Evolutionary conservation across 768 basidiomycete genomes (phyloP).

Genomic region (Leccinum subtestaceum): DNA sequence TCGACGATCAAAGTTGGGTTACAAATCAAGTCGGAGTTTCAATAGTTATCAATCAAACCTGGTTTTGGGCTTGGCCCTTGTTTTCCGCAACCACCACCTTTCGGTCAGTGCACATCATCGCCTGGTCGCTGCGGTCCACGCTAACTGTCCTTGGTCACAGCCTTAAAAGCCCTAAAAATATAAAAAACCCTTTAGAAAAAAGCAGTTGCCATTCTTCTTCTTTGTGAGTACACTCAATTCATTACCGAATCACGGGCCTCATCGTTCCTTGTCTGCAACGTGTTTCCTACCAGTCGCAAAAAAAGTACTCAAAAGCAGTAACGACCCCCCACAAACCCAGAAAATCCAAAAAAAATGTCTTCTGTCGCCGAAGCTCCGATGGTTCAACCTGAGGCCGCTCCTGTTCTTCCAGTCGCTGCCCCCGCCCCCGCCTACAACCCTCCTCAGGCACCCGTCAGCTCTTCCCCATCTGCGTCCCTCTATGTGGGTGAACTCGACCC

Average conservation of each 20-base stretch:
- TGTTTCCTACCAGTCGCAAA: slow-evolving; percentile 46
- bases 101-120: slow-evolving; percentile 42
- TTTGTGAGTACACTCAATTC: slow-evolving; percentile 47
- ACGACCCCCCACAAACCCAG: slow-evolving; percentile 69
- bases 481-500: slow-evolving; percentile 99
- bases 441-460: slow-evolving; percentile 47
- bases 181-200: slow-evolving; percentile 66
- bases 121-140: slow-evolving; percentile 8
- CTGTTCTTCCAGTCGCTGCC: slow-evolving; percentile 32
- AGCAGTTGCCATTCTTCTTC: slow-evolving; percentile 75
- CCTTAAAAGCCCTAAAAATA: slow-evolving; percentile 56
- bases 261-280: slow-evolving; percentile 12
- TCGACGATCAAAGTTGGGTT: neutral
- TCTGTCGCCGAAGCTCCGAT: slow-evolving; percentile 55
- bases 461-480: slow-evolving; percentile 86
- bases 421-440: slow-evolving; percentile 58
- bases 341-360: slow-evolving; percentile 54
- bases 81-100: slow-evolving; percentile 66
- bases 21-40: slow-evolving; percentile 39
- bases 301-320: slow-evolving; percentile 89
- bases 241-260: slow-evolving; percentile 12
- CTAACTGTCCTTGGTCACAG: slow-evolving; percentile 33
- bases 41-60: slow-evolving; percentile 31
- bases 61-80: slow-evolving; percentile 22
- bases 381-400: slow-evolving; percentile 47